phyloP scores from a whole-genome alignment of 805 yeast genomes.

The Priceomyces haplophilus region DNA sequence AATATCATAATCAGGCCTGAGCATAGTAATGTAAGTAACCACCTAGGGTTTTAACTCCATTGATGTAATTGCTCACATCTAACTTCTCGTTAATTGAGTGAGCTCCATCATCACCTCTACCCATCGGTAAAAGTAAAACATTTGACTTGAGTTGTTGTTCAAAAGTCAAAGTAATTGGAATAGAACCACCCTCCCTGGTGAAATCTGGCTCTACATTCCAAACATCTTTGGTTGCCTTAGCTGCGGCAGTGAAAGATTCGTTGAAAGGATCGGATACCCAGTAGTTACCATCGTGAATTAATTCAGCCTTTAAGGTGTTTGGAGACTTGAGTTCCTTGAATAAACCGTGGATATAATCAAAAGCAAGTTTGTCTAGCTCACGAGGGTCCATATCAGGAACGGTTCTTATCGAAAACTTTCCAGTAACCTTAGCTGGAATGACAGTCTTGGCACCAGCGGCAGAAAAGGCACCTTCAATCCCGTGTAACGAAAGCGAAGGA shows the following conservation, averaged over 20 bases:
- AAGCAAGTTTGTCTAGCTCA: slow-evolving; percentile 75
- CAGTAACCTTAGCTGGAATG: slow-evolving; percentile 89
- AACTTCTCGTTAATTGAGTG: slow-evolving; percentile 96
- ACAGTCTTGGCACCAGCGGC: slow-evolving; percentile 97
- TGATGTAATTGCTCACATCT: slow-evolving; percentile 82
- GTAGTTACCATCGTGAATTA: slow-evolving; percentile 92
- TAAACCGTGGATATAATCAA: slow-evolving; percentile 61
- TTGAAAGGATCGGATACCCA: slow-evolving; percentile 96
- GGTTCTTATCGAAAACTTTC: slow-evolving; percentile 95
- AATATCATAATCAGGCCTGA: slow-evolving; percentile 11
- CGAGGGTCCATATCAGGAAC: slow-evolving; percentile 88
- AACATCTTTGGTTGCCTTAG: slow-evolving; percentile 88
- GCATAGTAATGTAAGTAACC: slow-evolving; percentile 89
- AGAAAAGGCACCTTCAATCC: slow-evolving; percentile 95
- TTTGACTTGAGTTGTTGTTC: slow-evolving; percentile 82
- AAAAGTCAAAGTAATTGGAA: slow-evolving; percentile 93
- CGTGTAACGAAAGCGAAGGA: slow-evolving; percentile 94
- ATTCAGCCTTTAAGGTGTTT: slow-evolving; percentile 67
- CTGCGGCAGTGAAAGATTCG: slow-evolving; percentile 89
- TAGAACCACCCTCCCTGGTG: slow-evolving; percentile 99
- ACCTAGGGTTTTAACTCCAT: slow-evolving; percentile 89
- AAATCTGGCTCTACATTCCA: slow-evolving; percentile 95
- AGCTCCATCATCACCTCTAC: slow-evolving; percentile 99
- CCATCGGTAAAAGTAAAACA: slow-evolving; percentile 92
- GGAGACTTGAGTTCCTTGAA: slow-evolving; percentile 72